A percentile compares a stretch with the other conserved stretches of the same genome.
Evolutionary conservation across 2,329 filamentous ascomycete species (phyloP).

Genomic region (Pyrenochaeta sp.): DNA sequence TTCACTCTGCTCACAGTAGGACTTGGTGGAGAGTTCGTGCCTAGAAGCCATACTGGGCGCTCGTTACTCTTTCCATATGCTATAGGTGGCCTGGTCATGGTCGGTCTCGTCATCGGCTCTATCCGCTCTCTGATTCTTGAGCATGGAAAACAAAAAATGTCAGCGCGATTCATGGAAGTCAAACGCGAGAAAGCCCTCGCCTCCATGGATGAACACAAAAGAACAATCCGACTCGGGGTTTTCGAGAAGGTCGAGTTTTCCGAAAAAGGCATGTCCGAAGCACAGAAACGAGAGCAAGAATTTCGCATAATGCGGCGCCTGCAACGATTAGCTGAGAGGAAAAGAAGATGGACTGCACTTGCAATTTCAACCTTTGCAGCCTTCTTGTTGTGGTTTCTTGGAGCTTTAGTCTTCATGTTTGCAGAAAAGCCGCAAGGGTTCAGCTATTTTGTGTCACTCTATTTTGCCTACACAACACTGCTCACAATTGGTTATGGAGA

Average conservation of each 20-base stretch:
- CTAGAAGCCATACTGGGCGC: slow-evolving; percentile 58
- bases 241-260: slow-evolving; percentile 52
- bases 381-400: slow-evolving; percentile 54
- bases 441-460: slow-evolving; percentile 61
- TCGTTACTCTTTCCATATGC: slow-evolving; percentile 62
- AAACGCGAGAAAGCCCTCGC: slow-evolving; percentile 54
- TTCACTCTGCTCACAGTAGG: slow-evolving; percentile 65
- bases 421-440: slow-evolving; percentile 56
- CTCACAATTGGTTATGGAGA: slow-evolving; percentile 66
- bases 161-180: slow-evolving; percentile 58
- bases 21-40: slow-evolving; percentile 59
- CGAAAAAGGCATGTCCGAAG: slow-evolving; percentile 48
- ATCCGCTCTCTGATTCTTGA: slow-evolving; percentile 60
- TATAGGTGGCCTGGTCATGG: slow-evolving; percentile 61
- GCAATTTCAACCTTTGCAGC: slow-evolving; percentile 49
- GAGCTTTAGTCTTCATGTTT: slow-evolving; percentile 59
- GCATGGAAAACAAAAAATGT: slow-evolving; percentile 59
- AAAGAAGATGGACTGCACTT: slow-evolving; percentile 52
- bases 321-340: slow-evolving; percentile 45
- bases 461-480: slow-evolving; percentile 62
- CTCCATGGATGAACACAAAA: slow-evolving; percentile 47
- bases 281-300: slow-evolving; percentile 56
- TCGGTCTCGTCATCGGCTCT: slow-evolving; percentile 64
- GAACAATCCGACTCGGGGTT: slow-evolving; percentile 53
- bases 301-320: slow-evolving; percentile 54